Conservation (phyloP, 2,329 filamentous ascomycete genomes). For the Colletotrichum abscissum region DNA sequence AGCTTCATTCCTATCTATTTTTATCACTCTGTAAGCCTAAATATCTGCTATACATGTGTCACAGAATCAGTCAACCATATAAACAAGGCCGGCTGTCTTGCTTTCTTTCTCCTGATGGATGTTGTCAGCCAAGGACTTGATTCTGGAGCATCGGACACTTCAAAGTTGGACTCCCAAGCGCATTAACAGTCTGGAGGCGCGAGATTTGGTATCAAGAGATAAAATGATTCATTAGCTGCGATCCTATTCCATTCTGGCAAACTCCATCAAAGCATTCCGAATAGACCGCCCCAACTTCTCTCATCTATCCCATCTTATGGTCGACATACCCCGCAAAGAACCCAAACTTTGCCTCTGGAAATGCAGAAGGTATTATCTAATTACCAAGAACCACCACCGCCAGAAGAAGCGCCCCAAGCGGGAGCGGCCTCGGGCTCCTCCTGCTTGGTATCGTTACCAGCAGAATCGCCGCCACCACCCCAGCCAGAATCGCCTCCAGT, state of each 20-base stretch:
- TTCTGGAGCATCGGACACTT: background rate
- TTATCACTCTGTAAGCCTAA: too few relatives aligned
- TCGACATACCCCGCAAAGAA: background rate
- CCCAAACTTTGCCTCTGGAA: background rate
- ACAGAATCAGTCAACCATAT: background rate
- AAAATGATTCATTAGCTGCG: slow-evolving; percentile 11
- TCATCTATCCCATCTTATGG: slow-evolving; percentile 8
- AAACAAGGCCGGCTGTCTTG: background rate
- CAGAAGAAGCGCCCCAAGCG: slow-evolving; percentile 29
- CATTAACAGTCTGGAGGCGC: too few relatives aligned
- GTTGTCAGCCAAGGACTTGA: background rate
- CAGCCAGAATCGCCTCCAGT: slow-evolving; percentile 29
- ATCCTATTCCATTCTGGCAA: slow-evolving; percentile 33
- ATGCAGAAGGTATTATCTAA: slow-evolving; percentile 18
- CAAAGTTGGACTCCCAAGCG: background rate
- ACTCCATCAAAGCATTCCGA: slow-evolving; percentile 33
- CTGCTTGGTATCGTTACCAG: slow-evolving; percentile 2
- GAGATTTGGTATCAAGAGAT: background rate
- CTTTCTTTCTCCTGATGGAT: background rate
- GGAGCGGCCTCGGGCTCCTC: slow-evolving; percentile 15
- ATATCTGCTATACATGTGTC: too few relatives aligned
- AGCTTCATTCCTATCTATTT: background rate
- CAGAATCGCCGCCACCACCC: slow-evolving; percentile 26
- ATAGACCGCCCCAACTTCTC: slow-evolving; percentile 27
- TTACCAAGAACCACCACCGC: slow-evolving; percentile 20